These are phyloP conservation scores for Alternaria metachromatica DNA, from an alignment of 2,329 filamentous ascomycete species.

Conservation along the genomic window DNA sequence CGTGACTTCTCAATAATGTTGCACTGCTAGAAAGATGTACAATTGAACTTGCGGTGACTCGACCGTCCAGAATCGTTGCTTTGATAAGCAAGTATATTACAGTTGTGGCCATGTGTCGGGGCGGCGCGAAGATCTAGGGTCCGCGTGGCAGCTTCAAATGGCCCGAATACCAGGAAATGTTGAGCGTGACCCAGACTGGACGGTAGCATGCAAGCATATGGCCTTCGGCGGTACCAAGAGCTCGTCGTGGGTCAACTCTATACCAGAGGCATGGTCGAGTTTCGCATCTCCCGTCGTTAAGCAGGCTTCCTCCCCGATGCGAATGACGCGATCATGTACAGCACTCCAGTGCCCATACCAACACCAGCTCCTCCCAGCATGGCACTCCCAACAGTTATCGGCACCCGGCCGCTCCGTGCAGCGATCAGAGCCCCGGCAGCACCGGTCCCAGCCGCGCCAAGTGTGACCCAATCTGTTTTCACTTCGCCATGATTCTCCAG, in stretches of 20 bases:
- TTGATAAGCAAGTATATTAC: not conserved
- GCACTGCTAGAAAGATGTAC: not conserved
- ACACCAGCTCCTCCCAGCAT: conserved; percentile 55
- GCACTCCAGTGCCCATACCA: conserved; percentile 61
- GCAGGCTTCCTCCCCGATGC: conserved; percentile 22
- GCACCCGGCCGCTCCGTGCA: conserved; percentile 35
- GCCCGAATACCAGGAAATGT: not conserved
- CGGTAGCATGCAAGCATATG: not conserved
- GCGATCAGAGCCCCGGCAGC: conserved; percentile 42
- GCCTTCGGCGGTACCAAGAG: not conserved
- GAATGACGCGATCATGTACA: conserved; percentile 39
- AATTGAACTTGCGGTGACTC: not conserved
- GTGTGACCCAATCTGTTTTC: conserved; percentile 63
- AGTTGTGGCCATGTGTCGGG: not conserved
- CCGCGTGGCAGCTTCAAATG: not conserved
- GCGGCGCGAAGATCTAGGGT: not conserved
- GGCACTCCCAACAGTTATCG: conserved; percentile 45
- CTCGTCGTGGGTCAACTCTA: not conserved
- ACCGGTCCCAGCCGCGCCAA: conserved; percentile 52
- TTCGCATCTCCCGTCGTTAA: not conserved
- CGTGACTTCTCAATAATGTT: not conserved
- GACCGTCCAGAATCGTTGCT: not conserved
- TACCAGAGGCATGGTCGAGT: not conserved
- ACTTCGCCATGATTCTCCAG: conserved; percentile 63
- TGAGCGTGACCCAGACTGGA: not conserved